These are phyloP conservation scores for Penicillium silybi DNA, from an alignment of 495 filamentous ascomycete genomes.

Conservation along the genomic window DNA sequence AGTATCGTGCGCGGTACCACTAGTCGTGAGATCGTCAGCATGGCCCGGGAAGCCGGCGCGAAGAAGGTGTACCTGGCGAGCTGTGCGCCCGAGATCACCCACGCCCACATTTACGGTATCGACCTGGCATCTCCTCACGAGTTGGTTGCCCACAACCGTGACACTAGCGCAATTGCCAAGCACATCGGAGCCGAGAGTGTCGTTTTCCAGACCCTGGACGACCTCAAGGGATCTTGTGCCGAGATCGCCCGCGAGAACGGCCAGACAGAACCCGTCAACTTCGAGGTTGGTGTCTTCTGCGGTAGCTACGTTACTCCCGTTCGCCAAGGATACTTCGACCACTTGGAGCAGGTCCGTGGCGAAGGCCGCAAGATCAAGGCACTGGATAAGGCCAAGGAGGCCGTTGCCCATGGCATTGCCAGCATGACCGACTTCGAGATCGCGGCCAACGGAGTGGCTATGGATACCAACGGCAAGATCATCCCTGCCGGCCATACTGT, in stretches of 20 bases:
- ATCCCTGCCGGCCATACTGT: constrained; percentile 37
- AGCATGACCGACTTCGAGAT: constrained; percentile 58
- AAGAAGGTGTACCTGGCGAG: constrained; percentile 87
- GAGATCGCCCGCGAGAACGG: constrained; percentile 57
- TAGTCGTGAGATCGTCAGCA: constrained; percentile 82
- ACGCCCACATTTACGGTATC: constrained; percentile 81
- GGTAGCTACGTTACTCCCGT: constrained; percentile 87
- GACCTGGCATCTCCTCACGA: constrained; percentile 81
- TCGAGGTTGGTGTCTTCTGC: constrained; percentile 97
- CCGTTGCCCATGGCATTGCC: constrained; percentile 62
- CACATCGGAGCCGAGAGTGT: constrained; percentile 89
- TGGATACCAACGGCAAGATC: constrained; percentile 54
- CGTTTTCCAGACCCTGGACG: constrained; percentile 83
- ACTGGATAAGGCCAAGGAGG: constrained; percentile 63
- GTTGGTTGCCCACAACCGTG: constrained; percentile 78
- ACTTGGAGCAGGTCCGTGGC: constrained; percentile 71
- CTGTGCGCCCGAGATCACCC: constrained; percentile 81
- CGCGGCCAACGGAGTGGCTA: constrained; percentile 58
- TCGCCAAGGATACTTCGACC: constrained; percentile 78
- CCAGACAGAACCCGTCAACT: constrained; percentile 52
- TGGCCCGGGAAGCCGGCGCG: constrained; percentile 90
- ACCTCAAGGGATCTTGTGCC: constrained; percentile 75
- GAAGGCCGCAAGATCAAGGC: constrained; percentile 70
- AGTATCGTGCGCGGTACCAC: constrained; percentile 93
- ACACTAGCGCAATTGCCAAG: constrained; percentile 62